Conservation (phyloP, 2,329 filamentous ascomycete species). For the Cladosporium sp. region DNA sequence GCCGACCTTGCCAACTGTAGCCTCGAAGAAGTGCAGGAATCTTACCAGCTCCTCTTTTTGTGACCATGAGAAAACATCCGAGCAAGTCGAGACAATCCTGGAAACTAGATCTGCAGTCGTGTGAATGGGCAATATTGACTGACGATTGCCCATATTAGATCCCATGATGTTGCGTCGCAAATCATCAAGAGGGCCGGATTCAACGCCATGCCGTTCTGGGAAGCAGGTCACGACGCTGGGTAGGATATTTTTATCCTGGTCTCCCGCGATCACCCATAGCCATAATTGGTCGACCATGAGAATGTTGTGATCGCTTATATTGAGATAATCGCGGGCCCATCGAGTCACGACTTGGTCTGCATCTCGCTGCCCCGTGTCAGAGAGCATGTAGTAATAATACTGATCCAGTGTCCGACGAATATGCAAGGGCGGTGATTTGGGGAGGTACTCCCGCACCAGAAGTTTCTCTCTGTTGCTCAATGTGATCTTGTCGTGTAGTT, state of each 20-base stretch:
- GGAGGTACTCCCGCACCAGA: no score
- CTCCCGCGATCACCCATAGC: slow-evolving; percentile 57
- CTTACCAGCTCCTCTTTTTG: slow-evolving; percentile 37
- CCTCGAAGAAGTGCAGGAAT: slow-evolving; percentile 68
- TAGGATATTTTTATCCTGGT: no score
- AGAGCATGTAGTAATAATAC: slow-evolving; percentile 64
- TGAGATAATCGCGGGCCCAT: slow-evolving; percentile 33
- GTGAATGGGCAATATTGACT: slow-evolving; percentile 48
- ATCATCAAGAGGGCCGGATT: slow-evolving; percentile 64
- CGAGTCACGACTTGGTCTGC: slow-evolving; percentile 61
- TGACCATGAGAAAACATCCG: slow-evolving; percentile 59
- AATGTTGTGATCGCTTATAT: slow-evolving; percentile 53
- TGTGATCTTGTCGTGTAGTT: no score
- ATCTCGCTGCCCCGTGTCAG: slow-evolving; percentile 59
- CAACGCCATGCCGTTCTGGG: slow-evolving; percentile 60
- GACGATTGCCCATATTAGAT: slow-evolving; percentile 63
- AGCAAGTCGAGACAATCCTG: slow-evolving; percentile 60
- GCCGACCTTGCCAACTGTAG: slow-evolving; percentile 56
- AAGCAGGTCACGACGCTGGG: slow-evolving; percentile 60
- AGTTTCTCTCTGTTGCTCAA: no score
- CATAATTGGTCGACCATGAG: slow-evolving; percentile 71
- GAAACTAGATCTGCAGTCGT: slow-evolving; percentile 64
- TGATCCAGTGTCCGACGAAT: slow-evolving; percentile 65
- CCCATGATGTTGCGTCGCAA: slow-evolving; percentile 64
- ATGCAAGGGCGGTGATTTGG: slow-evolving; percentile 44